Percentiles rank a stretch among this genome's conserved stretches.
Evolutionary conservation across 495 filamentous ascomycete species (phyloP).

Genomic region (Penicillium taxi): DNA sequence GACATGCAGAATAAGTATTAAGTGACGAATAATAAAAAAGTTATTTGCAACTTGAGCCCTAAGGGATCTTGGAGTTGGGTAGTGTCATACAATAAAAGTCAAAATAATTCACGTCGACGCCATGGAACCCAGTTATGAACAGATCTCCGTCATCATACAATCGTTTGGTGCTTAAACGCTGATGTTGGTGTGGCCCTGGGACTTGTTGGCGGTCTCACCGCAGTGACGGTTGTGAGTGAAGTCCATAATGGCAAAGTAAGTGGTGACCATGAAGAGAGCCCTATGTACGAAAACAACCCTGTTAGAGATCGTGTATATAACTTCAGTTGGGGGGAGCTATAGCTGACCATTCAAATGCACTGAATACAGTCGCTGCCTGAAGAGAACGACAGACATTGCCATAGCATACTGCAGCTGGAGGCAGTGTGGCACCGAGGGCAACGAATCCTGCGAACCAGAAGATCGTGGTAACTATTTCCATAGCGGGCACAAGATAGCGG

Average conservation of each 20-base stretch:
- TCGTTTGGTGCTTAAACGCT: constrained; percentile 10
- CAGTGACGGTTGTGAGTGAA: constrained; percentile 12
- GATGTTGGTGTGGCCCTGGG: constrained; percentile 17
- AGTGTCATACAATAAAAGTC: too few species aligned
- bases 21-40: too few species aligned
- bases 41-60: too few species aligned
- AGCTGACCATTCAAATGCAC: constrained; percentile 49
- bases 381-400: constrained; percentile 40
- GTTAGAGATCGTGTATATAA: background rate
- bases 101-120: background rate
- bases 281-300: constrained; percentile 21
- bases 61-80: too few species aligned
- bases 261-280: constrained; percentile 44
- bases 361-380: constrained; percentile 48
- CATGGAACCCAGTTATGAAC: background rate
- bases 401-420: constrained; percentile 36
- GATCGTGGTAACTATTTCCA: constrained; percentile 66
- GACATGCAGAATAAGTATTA: too few species aligned
- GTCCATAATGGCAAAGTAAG: constrained; percentile 18
- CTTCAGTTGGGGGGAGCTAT: background rate
- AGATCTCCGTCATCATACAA: too few species aligned
- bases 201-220: constrained; percentile 15
- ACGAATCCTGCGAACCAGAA: constrained; percentile 87
- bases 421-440: constrained; percentile 56
- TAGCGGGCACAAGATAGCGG: constrained; percentile 52